Percentiles rank a stretch among this genome's conserved stretches.
phyloP scores from a whole-genome alignment of 2,329 filamentous ascomycete species.

The Neocucurbitaria cava region DNA sequence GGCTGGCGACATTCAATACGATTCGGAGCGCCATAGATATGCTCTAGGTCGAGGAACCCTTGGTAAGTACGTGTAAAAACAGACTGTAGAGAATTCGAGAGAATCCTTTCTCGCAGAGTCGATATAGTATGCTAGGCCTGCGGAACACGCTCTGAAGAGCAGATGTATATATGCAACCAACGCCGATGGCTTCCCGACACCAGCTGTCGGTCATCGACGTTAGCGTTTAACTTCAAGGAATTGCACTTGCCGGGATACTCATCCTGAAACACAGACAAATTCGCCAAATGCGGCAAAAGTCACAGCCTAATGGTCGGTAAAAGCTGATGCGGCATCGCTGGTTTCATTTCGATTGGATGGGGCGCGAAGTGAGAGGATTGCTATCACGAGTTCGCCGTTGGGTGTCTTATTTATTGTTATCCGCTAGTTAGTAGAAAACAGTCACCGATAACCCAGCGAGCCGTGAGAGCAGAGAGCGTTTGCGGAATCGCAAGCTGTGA shows the following conservation, averaged over 20 bases:
- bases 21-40: conserved; percentile 5
- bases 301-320: conserved; percentile 5
- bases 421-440: not conserved
- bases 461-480: too few relatives aligned
- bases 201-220: not conserved
- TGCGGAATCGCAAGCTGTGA: too few relatives aligned
- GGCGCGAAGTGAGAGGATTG: not conserved
- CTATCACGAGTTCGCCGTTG: not conserved
- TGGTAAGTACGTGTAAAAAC: not conserved
- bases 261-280: conserved; percentile 5
- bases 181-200: not conserved
- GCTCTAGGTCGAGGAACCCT: too few relatives aligned
- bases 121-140: not conserved
- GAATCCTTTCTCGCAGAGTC: not conserved
- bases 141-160: not conserved
- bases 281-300: not conserved
- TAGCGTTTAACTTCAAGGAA: conserved; percentile 3
- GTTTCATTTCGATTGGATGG: conserved; percentile 10
- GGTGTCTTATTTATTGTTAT: too few relatives aligned
- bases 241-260: conserved; percentile 2
- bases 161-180: not conserved
- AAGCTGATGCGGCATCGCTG: conserved; percentile 5
- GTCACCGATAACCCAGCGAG: not conserved
- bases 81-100: not conserved
- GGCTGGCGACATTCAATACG: not conserved